A percentile compares a stretch with the other conserved stretches of the same genome.
These are phyloP conservation scores for Aurinia saxatilis DNA, from an alignment of 345 rosid species.

Conservation along the genomic window DNA sequence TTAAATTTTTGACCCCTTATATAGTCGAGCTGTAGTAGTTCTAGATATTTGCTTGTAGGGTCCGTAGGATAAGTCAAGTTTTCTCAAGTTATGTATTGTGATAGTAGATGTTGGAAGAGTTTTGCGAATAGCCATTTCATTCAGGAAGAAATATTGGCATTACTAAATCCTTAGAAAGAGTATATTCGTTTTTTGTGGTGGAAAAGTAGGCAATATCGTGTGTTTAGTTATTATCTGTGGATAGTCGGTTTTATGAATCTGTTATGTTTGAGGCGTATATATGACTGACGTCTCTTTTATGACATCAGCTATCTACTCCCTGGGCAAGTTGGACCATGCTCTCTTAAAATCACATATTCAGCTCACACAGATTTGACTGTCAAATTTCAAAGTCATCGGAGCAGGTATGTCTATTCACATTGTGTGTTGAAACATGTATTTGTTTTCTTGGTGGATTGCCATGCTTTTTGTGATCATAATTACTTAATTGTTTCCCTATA, in stretches of 20 bases:
- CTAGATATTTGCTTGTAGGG: constrained; percentile 10
- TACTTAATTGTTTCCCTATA: not conserved
- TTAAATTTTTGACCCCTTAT: constrained; percentile 56
- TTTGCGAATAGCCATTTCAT: not conserved
- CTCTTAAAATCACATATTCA: constrained; percentile 92
- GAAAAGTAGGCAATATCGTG: not conserved
- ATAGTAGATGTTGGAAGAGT: not conserved
- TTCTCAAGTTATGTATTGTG: not conserved
- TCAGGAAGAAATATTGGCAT: not conserved
- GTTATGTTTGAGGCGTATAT: not conserved
- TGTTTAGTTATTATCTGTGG: not conserved
- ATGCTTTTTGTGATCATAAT: not conserved
- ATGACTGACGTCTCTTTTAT: constrained; percentile 17
- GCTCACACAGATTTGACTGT: constrained; percentile 99
- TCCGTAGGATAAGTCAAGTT: not conserved
- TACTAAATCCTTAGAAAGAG: not conserved
- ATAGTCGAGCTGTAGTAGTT: constrained; percentile 41
- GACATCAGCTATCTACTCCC: constrained; percentile 78
- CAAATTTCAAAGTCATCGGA: constrained; percentile 93
- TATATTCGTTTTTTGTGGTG: not conserved
- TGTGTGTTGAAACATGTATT: not conserved
- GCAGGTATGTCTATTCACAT: constrained; percentile 54
- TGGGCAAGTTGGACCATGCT: constrained; percentile 59
- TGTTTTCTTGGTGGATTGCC: not conserved
- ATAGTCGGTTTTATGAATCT: not conserved